Evolutionary conservation across 1,284 basidiomycete genomes (phyloP).

Genomic region (Bondarzewia mesenterica): DNA sequence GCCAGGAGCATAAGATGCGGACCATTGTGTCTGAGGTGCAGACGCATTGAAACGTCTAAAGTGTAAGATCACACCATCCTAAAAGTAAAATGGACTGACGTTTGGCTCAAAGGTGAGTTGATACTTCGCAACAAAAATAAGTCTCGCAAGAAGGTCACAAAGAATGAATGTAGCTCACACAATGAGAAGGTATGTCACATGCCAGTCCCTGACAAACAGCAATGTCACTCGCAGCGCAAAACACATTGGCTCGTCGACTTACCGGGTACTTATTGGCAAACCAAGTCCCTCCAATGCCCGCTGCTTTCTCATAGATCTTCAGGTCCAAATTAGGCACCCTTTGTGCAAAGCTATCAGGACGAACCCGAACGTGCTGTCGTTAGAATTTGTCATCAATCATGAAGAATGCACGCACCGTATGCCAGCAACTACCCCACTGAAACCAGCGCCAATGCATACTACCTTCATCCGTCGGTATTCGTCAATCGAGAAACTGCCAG

Average conservation of each 20-base stretch:
- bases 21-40: constrained; percentile 41
- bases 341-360: constrained; percentile 40
- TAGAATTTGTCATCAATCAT: constrained; percentile 23
- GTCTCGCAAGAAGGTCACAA: background rate
- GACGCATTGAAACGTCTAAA: background rate
- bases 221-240: constrained; percentile 12
- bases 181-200: constrained; percentile 50
- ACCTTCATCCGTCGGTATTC: constrained; percentile 41
- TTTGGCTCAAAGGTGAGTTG: constrained; percentile 51
- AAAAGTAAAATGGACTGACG: constrained; percentile 17
- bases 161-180: constrained; percentile 22
- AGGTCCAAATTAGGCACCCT: constrained; percentile 44
- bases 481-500: constrained; percentile 29
- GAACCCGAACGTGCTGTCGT: background rate
- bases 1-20: constrained; percentile 49
- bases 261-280: constrained; percentile 30
- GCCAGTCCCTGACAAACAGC: constrained; percentile 43
- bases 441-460: constrained; percentile 41
- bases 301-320: constrained; percentile 53
- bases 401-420: constrained; percentile 30
- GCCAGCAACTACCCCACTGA: constrained; percentile 43
- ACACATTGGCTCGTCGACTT: background rate
- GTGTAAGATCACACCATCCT: background rate
- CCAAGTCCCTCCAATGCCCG: constrained; percentile 56
- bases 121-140: constrained; percentile 31